Evolutionary conservation across 1,139 yeast genomes (phyloP).

Genomic region (Insectozyma bohioensis): DNA sequence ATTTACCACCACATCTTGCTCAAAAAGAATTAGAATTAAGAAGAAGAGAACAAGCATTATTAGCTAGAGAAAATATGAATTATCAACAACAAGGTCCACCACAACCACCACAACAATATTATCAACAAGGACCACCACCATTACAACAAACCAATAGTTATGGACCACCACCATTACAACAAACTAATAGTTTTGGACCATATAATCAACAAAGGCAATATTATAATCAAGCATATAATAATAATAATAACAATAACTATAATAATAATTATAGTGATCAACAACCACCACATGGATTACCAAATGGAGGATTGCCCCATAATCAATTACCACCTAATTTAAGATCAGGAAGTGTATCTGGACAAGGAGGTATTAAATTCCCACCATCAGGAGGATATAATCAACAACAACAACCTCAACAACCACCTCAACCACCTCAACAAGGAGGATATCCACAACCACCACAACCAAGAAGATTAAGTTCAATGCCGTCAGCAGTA

Average conservation of each 20-base stretch:
- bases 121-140: constrained; percentile 11
- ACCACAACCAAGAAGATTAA: constrained; percentile 10
- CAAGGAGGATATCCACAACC: constrained; percentile 11
- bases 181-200: constrained; percentile 1
- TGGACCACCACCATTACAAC: constrained; percentile 6
- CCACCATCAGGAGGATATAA: constrained; percentile 11
- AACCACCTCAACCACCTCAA: constrained; percentile 13
- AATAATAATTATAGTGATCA: constrained; percentile 21
- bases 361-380: too few species aligned
- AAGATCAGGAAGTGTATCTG: constrained; percentile 12
- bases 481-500: constrained; percentile 7
- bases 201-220: constrained; percentile 6
- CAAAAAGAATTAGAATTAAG: constrained; percentile 42
- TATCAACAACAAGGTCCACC: constrained; percentile 10
- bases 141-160: constrained; percentile 16
- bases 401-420: constrained; percentile 13
- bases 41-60: constrained; percentile 44
- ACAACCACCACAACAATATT: constrained; percentile 9
- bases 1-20: constrained; percentile 16
- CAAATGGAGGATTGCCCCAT: constrained; percentile 34
- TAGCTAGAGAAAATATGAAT: constrained; percentile 30
- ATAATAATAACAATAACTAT: constrained; percentile 2
- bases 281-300: constrained; percentile 38
- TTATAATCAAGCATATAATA: constrained; percentile 3
- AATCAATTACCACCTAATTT: constrained; percentile 29